phyloP scores from a whole-genome alignment of 1,284 basidiomycete species.

The Psilocybe mexicana region DNA sequence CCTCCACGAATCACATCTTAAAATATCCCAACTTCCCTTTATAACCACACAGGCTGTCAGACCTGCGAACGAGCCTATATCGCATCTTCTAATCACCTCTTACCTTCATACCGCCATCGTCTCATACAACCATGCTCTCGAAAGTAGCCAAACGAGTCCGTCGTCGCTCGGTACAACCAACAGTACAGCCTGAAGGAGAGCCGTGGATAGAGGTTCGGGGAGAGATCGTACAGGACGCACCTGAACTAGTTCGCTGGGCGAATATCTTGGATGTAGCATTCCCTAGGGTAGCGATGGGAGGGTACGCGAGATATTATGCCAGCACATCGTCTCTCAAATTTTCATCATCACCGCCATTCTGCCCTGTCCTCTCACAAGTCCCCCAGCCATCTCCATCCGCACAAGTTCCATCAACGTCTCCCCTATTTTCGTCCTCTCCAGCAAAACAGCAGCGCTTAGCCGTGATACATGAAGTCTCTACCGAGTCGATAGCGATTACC shows the following conservation, averaged over 20 bases:
- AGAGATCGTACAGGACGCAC: conserved; percentile 29
- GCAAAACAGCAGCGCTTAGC: conserved; percentile 13
- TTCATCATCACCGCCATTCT: conserved; percentile 12
- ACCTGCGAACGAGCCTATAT: conserved; percentile 12
- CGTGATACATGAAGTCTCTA: conserved; percentile 26
- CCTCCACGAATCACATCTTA: not conserved
- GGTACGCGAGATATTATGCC: conserved; percentile 39
- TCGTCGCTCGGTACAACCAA: conserved; percentile 15
- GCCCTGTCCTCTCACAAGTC: conserved; percentile 22
- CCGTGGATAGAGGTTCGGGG: not conserved
- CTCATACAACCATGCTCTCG: conserved; percentile 22
- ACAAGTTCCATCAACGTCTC: conserved; percentile 19
- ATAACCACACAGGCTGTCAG: conserved; percentile 20
- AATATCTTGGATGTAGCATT: conserved; percentile 35
- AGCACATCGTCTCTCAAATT: conserved; percentile 12
- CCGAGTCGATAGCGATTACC: conserved; percentile 21
- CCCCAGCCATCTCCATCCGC: conserved; percentile 21
- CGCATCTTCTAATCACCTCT: conserved; percentile 7
- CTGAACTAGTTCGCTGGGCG: conserved; percentile 35
- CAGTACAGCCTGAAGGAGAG: conserved; percentile 6
- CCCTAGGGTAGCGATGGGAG: conserved; percentile 36
- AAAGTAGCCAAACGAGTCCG: conserved; percentile 21
- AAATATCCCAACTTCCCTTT: not conserved
- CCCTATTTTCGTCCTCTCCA: conserved; percentile 17
- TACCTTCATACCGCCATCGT: conserved; percentile 13